phyloP scores from a whole-genome alignment of 2,329 filamentous ascomycete genomes.

The Paradendryphiella salina region DNA sequence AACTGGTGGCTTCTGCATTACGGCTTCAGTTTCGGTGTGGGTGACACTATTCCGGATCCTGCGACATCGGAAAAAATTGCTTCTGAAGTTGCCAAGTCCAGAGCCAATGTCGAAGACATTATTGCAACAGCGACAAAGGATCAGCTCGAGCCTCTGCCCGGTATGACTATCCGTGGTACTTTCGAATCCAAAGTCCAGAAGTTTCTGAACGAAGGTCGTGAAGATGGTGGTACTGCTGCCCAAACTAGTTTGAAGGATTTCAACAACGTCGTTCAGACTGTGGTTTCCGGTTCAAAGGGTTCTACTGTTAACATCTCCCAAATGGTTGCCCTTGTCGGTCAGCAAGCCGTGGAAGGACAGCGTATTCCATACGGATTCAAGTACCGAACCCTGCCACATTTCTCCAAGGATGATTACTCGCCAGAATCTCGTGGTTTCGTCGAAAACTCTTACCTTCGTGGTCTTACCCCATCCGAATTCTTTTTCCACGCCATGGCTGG shows the following conservation, averaged over 20 bases:
- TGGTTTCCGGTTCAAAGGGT: slow-evolving; percentile 94
- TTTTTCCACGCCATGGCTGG: slow-evolving; percentile 99
- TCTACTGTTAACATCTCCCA: slow-evolving; percentile 99
- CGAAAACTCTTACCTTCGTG: slow-evolving; percentile 96
- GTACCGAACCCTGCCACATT: slow-evolving; percentile 93
- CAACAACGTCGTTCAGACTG: slow-evolving; percentile 97
- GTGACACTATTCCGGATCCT: slow-evolving; percentile 92
- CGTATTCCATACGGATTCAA: slow-evolving; percentile 99
- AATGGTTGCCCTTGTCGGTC: slow-evolving; percentile 97
- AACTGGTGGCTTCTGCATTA: slow-evolving; percentile 97
- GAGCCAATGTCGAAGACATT: slow-evolving; percentile 75
- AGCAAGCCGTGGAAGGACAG: slow-evolving; percentile 97
- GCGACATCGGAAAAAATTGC: slow-evolving; percentile 83
- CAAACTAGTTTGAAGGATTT: slow-evolving; percentile 90
- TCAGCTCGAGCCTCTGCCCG: slow-evolving; percentile 85
- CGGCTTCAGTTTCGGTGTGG: slow-evolving; percentile 97
- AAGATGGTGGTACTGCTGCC: slow-evolving; percentile 90
- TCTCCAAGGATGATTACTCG: slow-evolving; percentile 99
- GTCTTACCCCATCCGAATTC: slow-evolving; percentile 92
- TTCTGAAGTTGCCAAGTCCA: slow-evolving; percentile 76
- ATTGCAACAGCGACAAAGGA: slow-evolving; percentile 82
- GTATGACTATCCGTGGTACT: slow-evolving; percentile 98
- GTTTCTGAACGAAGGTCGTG: slow-evolving; percentile 91
- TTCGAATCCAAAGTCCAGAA: slow-evolving; percentile 98
- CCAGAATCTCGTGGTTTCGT: slow-evolving; percentile 96